phyloP scores from a whole-genome alignment of 1,284 basidiomycete species.

The Calocybe gambosa region DNA sequence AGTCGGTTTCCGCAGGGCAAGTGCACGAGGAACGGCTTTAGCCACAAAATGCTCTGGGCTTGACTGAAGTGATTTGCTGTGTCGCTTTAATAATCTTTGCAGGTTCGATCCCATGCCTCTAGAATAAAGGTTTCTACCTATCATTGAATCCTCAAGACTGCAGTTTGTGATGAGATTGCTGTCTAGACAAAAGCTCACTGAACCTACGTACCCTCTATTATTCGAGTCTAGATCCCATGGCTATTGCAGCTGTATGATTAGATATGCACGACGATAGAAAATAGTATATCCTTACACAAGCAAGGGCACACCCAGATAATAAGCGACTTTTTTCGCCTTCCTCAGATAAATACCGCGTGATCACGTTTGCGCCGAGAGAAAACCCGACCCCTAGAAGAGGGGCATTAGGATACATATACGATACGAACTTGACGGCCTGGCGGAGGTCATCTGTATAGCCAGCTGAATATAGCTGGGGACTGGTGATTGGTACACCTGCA shows the following conservation, averaged over 20 bases:
- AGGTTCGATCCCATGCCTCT: conserved; percentile 81
- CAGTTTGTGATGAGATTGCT: conserved; percentile 11
- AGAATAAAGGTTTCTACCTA: conserved; percentile 74
- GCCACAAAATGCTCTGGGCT: conserved; percentile 49
- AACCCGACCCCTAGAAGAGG: conserved; percentile 87
- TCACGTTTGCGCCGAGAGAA: conserved; percentile 89
- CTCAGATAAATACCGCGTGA: conserved; percentile 89
- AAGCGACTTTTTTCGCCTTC: conserved; percentile 78
- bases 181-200: neutral
- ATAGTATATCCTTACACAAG: conserved; percentile 52
- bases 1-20: conserved; percentile 46
- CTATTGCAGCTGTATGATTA: conserved; percentile 28
- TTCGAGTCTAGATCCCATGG: conserved; percentile 75
- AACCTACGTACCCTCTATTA: conserved; percentile 40
- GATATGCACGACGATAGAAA: conserved; percentile 4
- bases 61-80: conserved; percentile 44
- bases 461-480: conserved; percentile 81
- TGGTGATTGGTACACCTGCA: conserved; percentile 79
- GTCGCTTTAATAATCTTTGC: conserved; percentile 57
- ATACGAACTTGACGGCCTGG: conserved; percentile 74
- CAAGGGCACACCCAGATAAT: conserved; percentile 71
- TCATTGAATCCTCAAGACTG: conserved; percentile 59
- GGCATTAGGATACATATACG: conserved; percentile 70
- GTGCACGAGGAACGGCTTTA: conserved; percentile 38
- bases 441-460: conserved; percentile 84